Evolutionary conservation across 345 rosid genomes (phyloP), one percentile per base, ranked within the genome.

Genomic region (Firmiana major): DNA sequence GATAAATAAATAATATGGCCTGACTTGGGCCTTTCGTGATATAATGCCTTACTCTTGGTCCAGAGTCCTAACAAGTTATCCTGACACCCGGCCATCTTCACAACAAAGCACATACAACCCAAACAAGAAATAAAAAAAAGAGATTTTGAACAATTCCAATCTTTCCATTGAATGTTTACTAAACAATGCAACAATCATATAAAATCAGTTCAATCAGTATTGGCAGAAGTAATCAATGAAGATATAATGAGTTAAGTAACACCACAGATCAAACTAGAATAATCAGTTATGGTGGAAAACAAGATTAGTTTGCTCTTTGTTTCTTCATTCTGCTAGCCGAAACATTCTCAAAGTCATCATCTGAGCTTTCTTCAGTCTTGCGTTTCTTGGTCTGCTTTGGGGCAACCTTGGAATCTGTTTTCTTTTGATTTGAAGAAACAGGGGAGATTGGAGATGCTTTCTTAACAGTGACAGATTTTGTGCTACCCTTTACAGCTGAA

Each of bases 331-430:
- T 83, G 51, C 24, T 83, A 15, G 55, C 66, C 74, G 77, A 2
- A 69, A 89, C 93, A 4, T 86, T 86, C 43, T 93, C 95, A 11
- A 91, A 90, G 54, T 81, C 91, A 7, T 83, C 81, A 3, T 87
- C 93, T 0, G 82, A 77, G 75, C 85, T 86, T 51, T 71, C 90
- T 54, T 85, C 85, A 34, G 67, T 75, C 85, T 88, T 91, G 75
- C 89, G 86, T 79, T 88, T 91, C 86, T 83, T 90, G 0, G 87
- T 17, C 77, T 85, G 86, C 83, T 87, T 85, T 7, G 71, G 24
- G 46, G 79, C 72, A 51, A 31, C 85, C 69, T 85, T 89, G 17
- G 87, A 67, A 43, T 72, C 86, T 12, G 63, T 73, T 8, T 71
- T 84, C 88, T 84, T 90, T 76, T 82, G 85, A 13, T 60, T 63